Conservation (phyloP, 2,329 filamentous ascomycete genomes). For the Aspergillus vadensis region DNA sequence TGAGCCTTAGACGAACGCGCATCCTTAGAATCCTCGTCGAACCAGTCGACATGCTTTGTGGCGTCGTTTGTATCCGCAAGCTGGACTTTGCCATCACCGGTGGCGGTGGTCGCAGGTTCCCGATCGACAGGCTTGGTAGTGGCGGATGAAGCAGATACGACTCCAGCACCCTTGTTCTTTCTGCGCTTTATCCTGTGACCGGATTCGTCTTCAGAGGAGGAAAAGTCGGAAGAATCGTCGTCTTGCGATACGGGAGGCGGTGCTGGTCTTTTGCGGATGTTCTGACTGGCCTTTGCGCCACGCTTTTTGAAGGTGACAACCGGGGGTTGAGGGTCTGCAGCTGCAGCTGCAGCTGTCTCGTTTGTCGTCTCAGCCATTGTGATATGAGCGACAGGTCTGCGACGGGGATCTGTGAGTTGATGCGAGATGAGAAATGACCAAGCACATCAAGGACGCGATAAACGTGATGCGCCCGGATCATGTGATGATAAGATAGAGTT, state of each 20-base stretch:
- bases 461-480: neutral
- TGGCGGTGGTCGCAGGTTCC: conserved; percentile 31
- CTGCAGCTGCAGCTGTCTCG: neutral
- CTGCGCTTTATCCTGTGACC: conserved; percentile 78
- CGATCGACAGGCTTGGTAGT: neutral
- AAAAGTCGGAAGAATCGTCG: conserved; percentile 63
- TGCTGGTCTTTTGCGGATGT: conserved; percentile 76
- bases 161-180: conserved; percentile 64
- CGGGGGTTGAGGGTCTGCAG: conserved; percentile 16
- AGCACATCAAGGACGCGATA: neutral
- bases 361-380: conserved; percentile 33
- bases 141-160: conserved; percentile 64
- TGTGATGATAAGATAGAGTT: conserved; percentile 3
- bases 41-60: conserved; percentile 88
- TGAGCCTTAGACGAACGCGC: conserved; percentile 40
- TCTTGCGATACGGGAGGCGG: conserved; percentile 65
- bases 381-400: neutral
- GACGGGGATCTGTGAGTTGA: neutral
- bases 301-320: conserved; percentile 75
- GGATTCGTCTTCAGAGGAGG: conserved; percentile 73
- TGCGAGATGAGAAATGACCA: neutral
- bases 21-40: conserved; percentile 64
- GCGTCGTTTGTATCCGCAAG: conserved; percentile 74
- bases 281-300: conserved; percentile 72
- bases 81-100: conserved; percentile 55